Percentiles rank a stretch among this genome's conserved stretches.
Conservation (phyloP, 352 stramenopile species). For the Pythium aquatile region DNA sequence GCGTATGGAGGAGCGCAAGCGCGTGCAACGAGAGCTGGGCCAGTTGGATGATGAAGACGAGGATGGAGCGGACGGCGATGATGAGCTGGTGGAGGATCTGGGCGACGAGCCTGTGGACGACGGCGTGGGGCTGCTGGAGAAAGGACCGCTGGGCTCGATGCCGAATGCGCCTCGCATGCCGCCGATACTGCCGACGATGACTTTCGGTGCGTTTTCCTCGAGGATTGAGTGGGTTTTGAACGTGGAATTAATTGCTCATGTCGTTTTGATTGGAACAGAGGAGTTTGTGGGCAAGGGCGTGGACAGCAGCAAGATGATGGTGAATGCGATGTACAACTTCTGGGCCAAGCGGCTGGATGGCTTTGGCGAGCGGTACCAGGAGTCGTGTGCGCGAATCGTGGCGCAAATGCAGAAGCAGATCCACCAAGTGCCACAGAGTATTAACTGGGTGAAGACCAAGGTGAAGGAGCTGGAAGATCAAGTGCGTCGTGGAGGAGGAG, state of each 20-base stretch:
- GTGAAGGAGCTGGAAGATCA: constrained; percentile 26
- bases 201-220: constrained; percentile 31
- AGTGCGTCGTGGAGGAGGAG: constrained; percentile 11
- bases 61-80: constrained; percentile 29
- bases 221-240: not conserved
- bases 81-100: constrained; percentile 41
- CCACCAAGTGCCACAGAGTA: constrained; percentile 12
- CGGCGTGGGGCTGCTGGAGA: constrained; percentile 45
- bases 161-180: constrained; percentile 32
- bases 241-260: not conserved
- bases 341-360: constrained; percentile 64
- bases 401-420: constrained; percentile 69
- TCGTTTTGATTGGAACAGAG: constrained; percentile 16
- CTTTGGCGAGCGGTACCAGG: constrained; percentile 63
- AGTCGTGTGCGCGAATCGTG: constrained; percentile 59
- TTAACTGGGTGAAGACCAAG: constrained; percentile 19
- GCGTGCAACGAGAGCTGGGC: constrained; percentile 51
- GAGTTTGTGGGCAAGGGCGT: constrained; percentile 42
- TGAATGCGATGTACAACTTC: constrained; percentile 66
- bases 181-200: constrained; percentile 48
- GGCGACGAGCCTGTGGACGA: constrained; percentile 24
- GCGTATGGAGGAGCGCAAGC: constrained; percentile 63
- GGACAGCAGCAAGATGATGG: constrained; percentile 53
- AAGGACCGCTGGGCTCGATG: constrained; percentile 41
- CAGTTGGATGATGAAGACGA: constrained; percentile 19